Conservation (phyloP, 2,329 filamentous ascomycete genomes). For the Penicillium sp. region DNA sequence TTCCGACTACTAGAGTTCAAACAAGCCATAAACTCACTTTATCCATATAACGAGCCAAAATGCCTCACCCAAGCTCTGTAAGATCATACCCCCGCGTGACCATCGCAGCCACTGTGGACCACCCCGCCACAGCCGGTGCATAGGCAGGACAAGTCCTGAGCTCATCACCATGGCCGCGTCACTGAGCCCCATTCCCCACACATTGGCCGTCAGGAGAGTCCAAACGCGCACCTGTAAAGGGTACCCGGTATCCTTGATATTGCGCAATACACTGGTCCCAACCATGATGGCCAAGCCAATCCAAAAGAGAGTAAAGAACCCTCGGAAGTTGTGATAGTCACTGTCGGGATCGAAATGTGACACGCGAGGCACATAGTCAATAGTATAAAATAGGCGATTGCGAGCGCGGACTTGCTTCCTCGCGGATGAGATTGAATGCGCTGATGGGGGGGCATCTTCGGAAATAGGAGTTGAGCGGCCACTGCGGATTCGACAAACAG, state of each 20-base stretch:
- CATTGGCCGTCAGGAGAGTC: conserved; percentile 81
- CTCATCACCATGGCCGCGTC: conserved; percentile 82
- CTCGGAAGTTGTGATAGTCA: conserved; percentile 90
- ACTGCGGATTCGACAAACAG: conserved; percentile 47
- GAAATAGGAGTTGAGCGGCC: conserved; percentile 80
- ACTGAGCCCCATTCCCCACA: conserved; percentile 79
- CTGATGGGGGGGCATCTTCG: conserved; percentile 87
- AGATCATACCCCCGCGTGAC: conserved; percentile 70
- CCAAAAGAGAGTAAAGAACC: conserved; percentile 99
- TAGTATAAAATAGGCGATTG: conserved; percentile 84
- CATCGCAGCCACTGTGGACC: conserved; percentile 63
- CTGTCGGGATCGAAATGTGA: conserved; percentile 93
- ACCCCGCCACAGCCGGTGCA: conserved; percentile 67
- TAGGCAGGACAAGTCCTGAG: conserved; percentile 67
- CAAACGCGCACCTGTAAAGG: conserved; percentile 84
- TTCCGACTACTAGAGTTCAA: neutral
- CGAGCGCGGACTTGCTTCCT: conserved; percentile 80
- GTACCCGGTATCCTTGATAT: conserved; percentile 89
- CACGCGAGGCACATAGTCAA: conserved; percentile 84
- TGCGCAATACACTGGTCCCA: conserved; percentile 87
- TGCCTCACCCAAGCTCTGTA: conserved; percentile 80
- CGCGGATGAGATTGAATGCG: conserved; percentile 78
- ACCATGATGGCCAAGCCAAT: conserved; percentile 96
- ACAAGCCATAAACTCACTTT: conserved; percentile 44
- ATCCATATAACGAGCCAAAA: conserved; percentile 82